Conservation (phyloP, 116 monocot species). For the Zostera marina region DNA sequence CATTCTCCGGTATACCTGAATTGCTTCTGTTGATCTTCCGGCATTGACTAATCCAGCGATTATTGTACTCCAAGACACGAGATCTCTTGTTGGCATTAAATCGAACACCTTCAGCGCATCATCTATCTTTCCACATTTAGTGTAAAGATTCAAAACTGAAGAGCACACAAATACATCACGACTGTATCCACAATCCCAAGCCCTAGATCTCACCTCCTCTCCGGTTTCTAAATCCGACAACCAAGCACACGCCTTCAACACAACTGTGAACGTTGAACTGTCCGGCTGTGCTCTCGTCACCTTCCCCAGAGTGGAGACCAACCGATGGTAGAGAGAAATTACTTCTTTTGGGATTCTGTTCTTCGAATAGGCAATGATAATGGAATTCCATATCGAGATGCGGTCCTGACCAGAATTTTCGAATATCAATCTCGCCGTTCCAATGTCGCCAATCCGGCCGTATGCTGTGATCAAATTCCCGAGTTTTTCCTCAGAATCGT, state of each 20-base stretch:
- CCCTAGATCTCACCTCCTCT: constrained; percentile 17
- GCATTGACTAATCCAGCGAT: constrained; percentile 22
- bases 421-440: constrained; percentile 19
- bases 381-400: constrained; percentile 29
- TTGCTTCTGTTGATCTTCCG: constrained; percentile 20
- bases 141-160: constrained; percentile 38
- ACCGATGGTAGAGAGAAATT: constrained; percentile 18
- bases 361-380: constrained; percentile 29
- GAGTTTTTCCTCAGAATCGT: constrained; percentile 9
- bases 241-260: constrained; percentile 33
- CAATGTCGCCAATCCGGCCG: constrained; percentile 17
- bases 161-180: constrained; percentile 49
- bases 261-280: constrained; percentile 48
- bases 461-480: constrained; percentile 43
- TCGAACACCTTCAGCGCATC: constrained; percentile 32
- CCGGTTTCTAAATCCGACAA: constrained; percentile 21
- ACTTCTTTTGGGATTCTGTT: constrained; percentile 12
- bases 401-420: constrained; percentile 6
- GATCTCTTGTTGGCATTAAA: constrained; percentile 37
- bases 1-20: constrained; percentile 27
- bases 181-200: constrained; percentile 17
- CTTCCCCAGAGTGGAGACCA: constrained; percentile 1
- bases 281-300: constrained; percentile 13
- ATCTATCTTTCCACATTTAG: constrained; percentile 36
- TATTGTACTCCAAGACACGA: constrained; percentile 51